Conservation (phyloP, 106 monocot genomes). For the Triglochin maritima region DNA sequence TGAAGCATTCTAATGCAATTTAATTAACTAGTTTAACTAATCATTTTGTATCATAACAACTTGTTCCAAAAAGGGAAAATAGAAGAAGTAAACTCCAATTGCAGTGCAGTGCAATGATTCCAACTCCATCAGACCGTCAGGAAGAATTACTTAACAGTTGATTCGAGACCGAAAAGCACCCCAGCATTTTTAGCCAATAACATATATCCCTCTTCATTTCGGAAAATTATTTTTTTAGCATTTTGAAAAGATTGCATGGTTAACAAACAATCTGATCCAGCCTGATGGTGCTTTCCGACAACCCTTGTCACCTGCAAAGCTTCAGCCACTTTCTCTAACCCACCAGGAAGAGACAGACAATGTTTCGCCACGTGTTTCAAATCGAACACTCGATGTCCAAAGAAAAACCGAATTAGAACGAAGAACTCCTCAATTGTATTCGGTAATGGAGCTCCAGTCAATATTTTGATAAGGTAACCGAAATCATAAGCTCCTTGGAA, state of each 20-base stretch:
- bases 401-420: conserved; percentile 15
- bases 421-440: conserved; percentile 17
- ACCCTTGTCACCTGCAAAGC: conserved; percentile 17
- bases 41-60: too few species aligned
- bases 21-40: too few species aligned
- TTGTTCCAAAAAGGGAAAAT: too few species aligned
- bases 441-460: conserved; percentile 16
- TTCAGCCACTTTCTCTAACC: conserved; percentile 31
- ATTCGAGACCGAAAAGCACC: conserved; percentile 32
- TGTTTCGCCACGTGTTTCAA: conserved; percentile 36
- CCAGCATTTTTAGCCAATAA: conserved; percentile 8
- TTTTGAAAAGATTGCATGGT: conserved; percentile 30
- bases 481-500: conserved; percentile 48
- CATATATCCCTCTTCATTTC: too few species aligned
- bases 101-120: too few species aligned
- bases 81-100: too few species aligned
- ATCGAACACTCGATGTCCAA: conserved; percentile 21
- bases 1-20: too few species aligned
- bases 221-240: conserved; percentile 18
- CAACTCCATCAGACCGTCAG: too few species aligned
- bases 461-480: conserved; percentile 38
- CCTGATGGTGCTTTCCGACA: conserved; percentile 35
- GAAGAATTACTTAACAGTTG: background rate
- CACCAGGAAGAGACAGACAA: conserved; percentile 29
- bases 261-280: conserved; percentile 45